A percentile compares a stretch with the other conserved stretches of the same genome.
Evolutionary conservation across 495 filamentous ascomycete species (phyloP).

Genomic region (Sordaria brevicollis): DNA sequence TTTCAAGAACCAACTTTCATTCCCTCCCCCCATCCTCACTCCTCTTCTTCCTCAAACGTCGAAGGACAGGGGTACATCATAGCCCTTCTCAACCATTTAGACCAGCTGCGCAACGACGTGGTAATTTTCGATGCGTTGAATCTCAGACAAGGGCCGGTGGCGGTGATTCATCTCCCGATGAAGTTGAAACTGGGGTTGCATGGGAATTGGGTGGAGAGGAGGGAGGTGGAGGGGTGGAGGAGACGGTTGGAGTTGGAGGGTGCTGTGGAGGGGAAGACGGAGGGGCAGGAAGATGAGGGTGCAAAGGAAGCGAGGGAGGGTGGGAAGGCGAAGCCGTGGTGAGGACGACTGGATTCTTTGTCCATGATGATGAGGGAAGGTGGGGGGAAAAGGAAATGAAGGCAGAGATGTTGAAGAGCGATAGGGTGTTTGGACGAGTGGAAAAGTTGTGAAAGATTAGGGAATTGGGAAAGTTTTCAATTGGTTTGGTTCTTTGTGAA

Average conservation of each 20-base stretch:
- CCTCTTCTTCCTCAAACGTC: constrained; percentile 12
- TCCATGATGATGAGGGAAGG: no score
- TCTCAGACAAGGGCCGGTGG: constrained; percentile 32
- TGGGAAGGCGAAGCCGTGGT: neutral
- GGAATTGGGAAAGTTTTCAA: no score
- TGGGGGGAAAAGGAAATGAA: neutral
- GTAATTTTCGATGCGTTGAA: constrained; percentile 39
- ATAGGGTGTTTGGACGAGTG: no score
- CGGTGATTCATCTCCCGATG: constrained; percentile 35
- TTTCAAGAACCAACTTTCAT: constrained; percentile 52
- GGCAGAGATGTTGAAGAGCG: no score
- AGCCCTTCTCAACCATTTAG: constrained; percentile 44
- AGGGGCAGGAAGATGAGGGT: neutral
- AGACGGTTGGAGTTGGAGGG: constrained; percentile 18
- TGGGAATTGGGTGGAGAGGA: constrained; percentile 38
- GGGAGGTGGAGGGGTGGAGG: constrained; percentile 35
- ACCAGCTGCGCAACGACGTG: constrained; percentile 38
- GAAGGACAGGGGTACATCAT: constrained; percentile 50
- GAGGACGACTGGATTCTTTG: no score
- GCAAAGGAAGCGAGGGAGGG: neutral
- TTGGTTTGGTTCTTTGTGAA: no score
- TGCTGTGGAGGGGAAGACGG: constrained; percentile 6
- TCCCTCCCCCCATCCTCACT: constrained; percentile 25
- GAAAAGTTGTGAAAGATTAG: no score
- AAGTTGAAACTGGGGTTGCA: constrained; percentile 35